A percentile compares a stretch with the other conserved stretches of the same genome.
These are phyloP conservation scores for Euphorbia celastroides DNA, from an alignment of 441 rosid genomes.

Conservation along the genomic window DNA sequence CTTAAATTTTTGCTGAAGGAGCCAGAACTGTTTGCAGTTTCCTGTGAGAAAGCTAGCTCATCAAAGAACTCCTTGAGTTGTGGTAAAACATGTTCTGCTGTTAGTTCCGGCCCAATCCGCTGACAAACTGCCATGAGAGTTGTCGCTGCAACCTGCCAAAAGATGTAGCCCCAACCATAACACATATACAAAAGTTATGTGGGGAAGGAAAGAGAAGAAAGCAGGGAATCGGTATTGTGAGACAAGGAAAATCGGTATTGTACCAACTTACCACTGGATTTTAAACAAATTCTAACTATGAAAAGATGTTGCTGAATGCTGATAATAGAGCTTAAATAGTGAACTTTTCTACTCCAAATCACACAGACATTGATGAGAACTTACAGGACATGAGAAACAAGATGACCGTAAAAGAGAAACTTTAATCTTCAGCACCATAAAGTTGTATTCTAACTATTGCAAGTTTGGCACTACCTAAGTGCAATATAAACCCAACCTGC, in stretches of 20 bases:
- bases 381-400: neutral
- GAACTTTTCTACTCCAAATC: neutral
- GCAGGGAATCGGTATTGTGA: neutral
- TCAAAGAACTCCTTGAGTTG: slow-evolving; percentile 86
- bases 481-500: neutral
- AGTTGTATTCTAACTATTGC: neutral
- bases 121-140: slow-evolving; percentile 73
- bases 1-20: slow-evolving; percentile 43
- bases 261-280: slow-evolving; percentile 6
- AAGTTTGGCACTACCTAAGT: neutral
- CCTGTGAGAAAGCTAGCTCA: slow-evolving; percentile 93
- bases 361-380: neutral
- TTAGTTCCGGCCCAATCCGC: slow-evolving; percentile 86
- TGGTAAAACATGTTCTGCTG: slow-evolving; percentile 81
- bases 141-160: slow-evolving; percentile 70
- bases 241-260: neutral
- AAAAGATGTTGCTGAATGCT: neutral
- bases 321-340: neutral
- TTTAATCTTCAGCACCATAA: slow-evolving; percentile 3
- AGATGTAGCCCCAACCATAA: slow-evolving; percentile 15
- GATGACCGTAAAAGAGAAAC: neutral
- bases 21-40: slow-evolving; percentile 37
- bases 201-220: slow-evolving; percentile 5
- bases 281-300: slow-evolving; percentile 7
- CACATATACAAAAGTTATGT: slow-evolving; percentile 5